phyloP scores from a whole-genome alignment of 805 yeast genomes.

The Wickerhamomyces bovis region DNA sequence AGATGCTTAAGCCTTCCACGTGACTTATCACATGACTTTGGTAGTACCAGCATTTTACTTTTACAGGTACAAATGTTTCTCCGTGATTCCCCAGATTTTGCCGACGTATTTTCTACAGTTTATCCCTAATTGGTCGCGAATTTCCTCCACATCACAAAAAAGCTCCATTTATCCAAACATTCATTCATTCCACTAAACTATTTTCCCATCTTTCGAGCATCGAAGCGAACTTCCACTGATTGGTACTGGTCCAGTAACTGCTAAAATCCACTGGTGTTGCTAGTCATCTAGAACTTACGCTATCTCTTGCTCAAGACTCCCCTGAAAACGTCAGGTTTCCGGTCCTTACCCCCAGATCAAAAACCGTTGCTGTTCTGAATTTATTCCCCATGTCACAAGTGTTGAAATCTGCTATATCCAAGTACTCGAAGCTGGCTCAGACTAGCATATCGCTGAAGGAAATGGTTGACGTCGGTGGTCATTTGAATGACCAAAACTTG shows the following conservation, averaged over 20 bases:
- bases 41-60: no score
- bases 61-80: no score
- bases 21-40: no score
- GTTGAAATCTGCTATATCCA: slow-evolving; percentile 21
- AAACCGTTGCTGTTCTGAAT: background rate
- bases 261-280: background rate
- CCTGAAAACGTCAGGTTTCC: background rate
- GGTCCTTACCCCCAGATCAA: background rate
- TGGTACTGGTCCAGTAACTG: no score
- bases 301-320: background rate
- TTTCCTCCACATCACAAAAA: background rate
- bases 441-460: slow-evolving; percentile 81
- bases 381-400: slow-evolving; percentile 3
- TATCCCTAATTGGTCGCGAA: background rate
- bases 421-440: slow-evolving; percentile 67
- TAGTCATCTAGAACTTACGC: background rate
- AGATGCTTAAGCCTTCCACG: no score
- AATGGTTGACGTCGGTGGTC: slow-evolving; percentile 87
- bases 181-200: background rate
- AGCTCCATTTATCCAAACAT: slow-evolving; percentile 3
- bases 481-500: slow-evolving; percentile 70
- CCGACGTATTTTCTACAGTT: background rate
- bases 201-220: background rate
- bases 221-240: no score
- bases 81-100: background rate